Evolutionary conservation across 257 asterid genomes (phyloP).

Genomic region (Ilex asprella): DNA sequence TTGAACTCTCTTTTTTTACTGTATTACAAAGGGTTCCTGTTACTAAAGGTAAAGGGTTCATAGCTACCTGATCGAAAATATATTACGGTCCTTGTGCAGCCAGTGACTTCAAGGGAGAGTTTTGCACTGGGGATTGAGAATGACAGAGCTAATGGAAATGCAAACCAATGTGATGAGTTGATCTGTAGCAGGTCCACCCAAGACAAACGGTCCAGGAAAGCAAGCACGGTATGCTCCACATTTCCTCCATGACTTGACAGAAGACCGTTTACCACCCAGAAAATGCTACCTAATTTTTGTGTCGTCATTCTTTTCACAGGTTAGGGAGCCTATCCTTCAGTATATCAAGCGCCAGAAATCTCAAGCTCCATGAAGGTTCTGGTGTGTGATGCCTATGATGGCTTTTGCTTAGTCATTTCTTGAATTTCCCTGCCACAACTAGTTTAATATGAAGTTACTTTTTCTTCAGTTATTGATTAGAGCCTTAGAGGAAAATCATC

Average conservation of each 20-base stretch:
- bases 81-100: slow-evolving; percentile 35
- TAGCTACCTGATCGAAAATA: background rate
- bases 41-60: no score
- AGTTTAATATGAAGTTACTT: background rate
- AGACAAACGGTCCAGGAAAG: slow-evolving; percentile 61
- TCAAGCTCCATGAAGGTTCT: slow-evolving; percentile 34
- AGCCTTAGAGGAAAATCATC: no score
- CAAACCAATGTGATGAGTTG: slow-evolving; percentile 23
- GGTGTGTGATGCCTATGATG: slow-evolving; percentile 1
- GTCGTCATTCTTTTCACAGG: slow-evolving; percentile 32
- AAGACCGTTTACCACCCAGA: background rate
- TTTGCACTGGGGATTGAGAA: slow-evolving; percentile 51
- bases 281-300: background rate
- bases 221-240: slow-evolving; percentile 65
- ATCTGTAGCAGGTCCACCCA: slow-evolving; percentile 55
- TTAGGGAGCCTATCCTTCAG: slow-evolving; percentile 79
- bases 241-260: background rate
- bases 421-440: background rate
- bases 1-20: background rate
- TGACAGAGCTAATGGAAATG: slow-evolving; percentile 28
- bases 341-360: slow-evolving; percentile 64
- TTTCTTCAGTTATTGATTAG: background rate
- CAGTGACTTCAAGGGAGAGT: slow-evolving; percentile 78
- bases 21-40: background rate
- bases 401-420: background rate